Conservation (phyloP, 1,139 yeast species). For the Scheffersomyces illinoinensis region DNA sequence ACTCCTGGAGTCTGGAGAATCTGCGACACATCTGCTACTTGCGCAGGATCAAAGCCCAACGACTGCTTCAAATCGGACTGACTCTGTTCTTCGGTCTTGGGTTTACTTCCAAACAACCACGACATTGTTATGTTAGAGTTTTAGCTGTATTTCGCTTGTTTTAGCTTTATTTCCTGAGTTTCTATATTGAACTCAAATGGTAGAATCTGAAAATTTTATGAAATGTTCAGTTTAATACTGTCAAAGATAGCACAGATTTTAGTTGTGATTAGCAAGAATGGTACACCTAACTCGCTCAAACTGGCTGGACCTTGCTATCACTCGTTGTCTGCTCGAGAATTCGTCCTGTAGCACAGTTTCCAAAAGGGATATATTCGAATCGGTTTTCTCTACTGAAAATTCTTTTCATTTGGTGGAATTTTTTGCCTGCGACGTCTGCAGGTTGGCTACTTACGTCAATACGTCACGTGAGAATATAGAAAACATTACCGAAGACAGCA, state of each 20-base stretch:
- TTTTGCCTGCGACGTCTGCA: neutral
- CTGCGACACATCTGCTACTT: constrained; percentile 63
- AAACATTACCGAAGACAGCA: no score
- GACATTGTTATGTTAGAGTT: constrained; percentile 42
- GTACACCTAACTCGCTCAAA: neutral
- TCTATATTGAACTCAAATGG: neutral
- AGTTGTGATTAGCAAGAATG: neutral
- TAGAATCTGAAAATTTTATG: neutral
- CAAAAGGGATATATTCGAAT: neutral
- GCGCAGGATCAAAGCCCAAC: constrained; percentile 68
- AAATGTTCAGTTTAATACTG: neutral
- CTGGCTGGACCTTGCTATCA: neutral
- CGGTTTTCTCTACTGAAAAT: neutral
- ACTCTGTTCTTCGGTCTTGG: constrained; percentile 21
- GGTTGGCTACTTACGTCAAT: neutral
- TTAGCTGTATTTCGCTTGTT: neutral
- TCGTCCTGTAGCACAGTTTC: neutral
- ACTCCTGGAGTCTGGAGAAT: constrained; percentile 62
- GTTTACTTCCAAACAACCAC: constrained; percentile 63
- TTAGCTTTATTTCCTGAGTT: neutral
- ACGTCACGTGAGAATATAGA: neutral
- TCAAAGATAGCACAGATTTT: neutral
- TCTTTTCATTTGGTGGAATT: neutral
- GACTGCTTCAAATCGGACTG: constrained; percentile 33
- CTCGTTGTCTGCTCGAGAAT: neutral